Evolutionary conservation across 768 basidiomycete species (phyloP).

Genomic region (Tricholoma sp.): DNA sequence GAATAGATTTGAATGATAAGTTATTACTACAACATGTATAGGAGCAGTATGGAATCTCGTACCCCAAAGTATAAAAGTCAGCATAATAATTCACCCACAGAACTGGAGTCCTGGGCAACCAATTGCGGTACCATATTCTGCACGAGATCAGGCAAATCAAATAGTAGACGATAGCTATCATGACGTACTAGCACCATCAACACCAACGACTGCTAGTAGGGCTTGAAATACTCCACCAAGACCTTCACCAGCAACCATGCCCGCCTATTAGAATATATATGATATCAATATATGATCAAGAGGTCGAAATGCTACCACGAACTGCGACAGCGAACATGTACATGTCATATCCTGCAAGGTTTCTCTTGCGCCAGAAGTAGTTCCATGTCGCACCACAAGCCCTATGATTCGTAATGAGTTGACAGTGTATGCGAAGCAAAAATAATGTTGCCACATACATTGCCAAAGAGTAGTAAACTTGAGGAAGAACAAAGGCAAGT

Average conservation of each 20-base stretch:
- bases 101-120: slow-evolving; percentile 50
- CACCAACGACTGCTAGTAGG: slow-evolving; percentile 45
- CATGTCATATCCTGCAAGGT: slow-evolving; percentile 43
- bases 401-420: slow-evolving; percentile 9
- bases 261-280: slow-evolving; percentile 23
- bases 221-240: slow-evolving; percentile 58
- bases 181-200: slow-evolving; percentile 42
- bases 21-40: background rate
- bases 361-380: slow-evolving; percentile 43
- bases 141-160: background rate
- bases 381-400: slow-evolving; percentile 42
- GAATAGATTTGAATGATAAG: no score
- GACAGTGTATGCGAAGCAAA: background rate
- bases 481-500: slow-evolving; percentile 50
- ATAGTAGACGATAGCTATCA: background rate
- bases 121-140: slow-evolving; percentile 44
- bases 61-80: background rate
- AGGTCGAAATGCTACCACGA: slow-evolving; percentile 3
- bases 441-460: slow-evolving; percentile 24
- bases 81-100: slow-evolving; percentile 35
- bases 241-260: slow-evolving; percentile 55
- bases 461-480: slow-evolving; percentile 44
- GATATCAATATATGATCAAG: background rate
- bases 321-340: slow-evolving; percentile 55
- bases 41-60: background rate